Percentiles rank a stretch among this genome's conserved stretches.
Conservation (phyloP, 352 stramenopile genomes). For the Globisporangium ultimum region DNA sequence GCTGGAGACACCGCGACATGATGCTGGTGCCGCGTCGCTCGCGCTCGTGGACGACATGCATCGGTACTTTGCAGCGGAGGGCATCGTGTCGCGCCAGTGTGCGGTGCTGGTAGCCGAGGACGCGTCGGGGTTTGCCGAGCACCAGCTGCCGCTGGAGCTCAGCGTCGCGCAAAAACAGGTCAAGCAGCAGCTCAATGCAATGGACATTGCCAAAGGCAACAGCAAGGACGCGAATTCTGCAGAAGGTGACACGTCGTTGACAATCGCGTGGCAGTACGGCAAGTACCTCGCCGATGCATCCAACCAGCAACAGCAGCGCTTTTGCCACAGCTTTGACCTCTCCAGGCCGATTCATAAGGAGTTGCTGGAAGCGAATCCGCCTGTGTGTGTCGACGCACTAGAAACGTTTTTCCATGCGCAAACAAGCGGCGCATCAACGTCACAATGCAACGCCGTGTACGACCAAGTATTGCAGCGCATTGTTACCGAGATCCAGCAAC, state of each 20-base stretch:
- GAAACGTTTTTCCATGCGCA: not conserved
- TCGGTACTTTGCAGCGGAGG: constrained; percentile 65
- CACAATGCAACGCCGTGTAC: constrained; percentile 20
- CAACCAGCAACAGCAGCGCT: constrained; percentile 22
- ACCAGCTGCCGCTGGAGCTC: constrained; percentile 55
- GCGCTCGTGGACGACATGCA: constrained; percentile 46
- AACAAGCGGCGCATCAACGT: not conserved
- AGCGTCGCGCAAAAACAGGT: constrained; percentile 64
- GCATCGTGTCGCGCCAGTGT: constrained; percentile 40
- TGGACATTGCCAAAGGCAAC: constrained; percentile 7
- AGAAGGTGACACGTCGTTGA: constrained; percentile 25
- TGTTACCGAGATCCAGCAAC: constrained; percentile 16
- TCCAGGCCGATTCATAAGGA: constrained; percentile 53
- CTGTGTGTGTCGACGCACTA: constrained; percentile 24
- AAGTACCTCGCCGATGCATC: constrained; percentile 37
- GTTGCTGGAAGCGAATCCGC: constrained; percentile 39
- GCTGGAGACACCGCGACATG: constrained; percentile 34
- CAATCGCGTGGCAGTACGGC: constrained; percentile 76
- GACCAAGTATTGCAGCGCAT: constrained; percentile 23
- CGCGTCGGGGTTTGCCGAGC: constrained; percentile 26
- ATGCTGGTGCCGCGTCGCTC: constrained; percentile 17
- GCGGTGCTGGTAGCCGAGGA: constrained; percentile 35
- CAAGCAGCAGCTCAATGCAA: constrained; percentile 42
- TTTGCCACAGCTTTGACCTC: constrained; percentile 78
- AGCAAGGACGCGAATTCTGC: constrained; percentile 1